Evolutionary conservation across 208 protist genomes (phyloP).

Genomic region (Vickermania spadyakhi): DNA sequence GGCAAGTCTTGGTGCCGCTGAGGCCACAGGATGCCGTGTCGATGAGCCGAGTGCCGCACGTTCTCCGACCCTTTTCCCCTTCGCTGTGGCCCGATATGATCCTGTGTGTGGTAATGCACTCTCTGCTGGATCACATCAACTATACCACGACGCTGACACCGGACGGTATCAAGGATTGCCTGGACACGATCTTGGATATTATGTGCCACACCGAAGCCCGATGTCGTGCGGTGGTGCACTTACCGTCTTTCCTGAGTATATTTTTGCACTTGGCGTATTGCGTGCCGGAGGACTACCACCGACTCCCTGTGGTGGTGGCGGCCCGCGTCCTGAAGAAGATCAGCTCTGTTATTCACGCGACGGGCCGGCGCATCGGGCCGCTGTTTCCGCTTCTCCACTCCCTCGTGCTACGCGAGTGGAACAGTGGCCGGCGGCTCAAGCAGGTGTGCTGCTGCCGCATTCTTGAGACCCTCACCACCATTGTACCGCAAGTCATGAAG

Average conservation of each 20-base stretch:
- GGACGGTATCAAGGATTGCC: slow-evolving; percentile 52
- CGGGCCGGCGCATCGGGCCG: slow-evolving; percentile 39
- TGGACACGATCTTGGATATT: slow-evolving; percentile 51
- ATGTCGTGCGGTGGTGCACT: slow-evolving; percentile 34
- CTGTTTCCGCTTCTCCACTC: slow-evolving; percentile 54
- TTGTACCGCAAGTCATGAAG: slow-evolving; percentile 54
- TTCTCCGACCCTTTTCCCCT: slow-evolving; percentile 19
- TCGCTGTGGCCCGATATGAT: slow-evolving; percentile 59
- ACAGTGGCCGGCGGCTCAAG: slow-evolving; percentile 12
- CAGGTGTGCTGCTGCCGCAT: slow-evolving; percentile 51
- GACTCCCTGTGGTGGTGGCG: slow-evolving; percentile 13
- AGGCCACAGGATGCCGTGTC: slow-evolving; percentile 4
- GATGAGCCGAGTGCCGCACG: slow-evolving; percentile 2
- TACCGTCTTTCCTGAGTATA: slow-evolving; percentile 51
- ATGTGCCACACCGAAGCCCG: slow-evolving; percentile 36
- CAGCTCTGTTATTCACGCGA: slow-evolving; percentile 33
- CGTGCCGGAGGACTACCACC: slow-evolving; percentile 8
- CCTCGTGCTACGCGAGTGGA: slow-evolving; percentile 49
- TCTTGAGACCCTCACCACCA: slow-evolving; percentile 39
- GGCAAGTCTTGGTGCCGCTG: neutral
- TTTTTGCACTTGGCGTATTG: slow-evolving; percentile 15
- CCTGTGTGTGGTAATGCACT: slow-evolving; percentile 41
- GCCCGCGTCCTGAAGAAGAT: slow-evolving; percentile 17
- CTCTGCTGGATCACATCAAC: slow-evolving; percentile 43
- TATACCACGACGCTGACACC: slow-evolving; percentile 46